These are phyloP conservation scores for Mucor piriformis DNA, from an alignment of 371 early-diverging fungal species.

Conservation along the genomic window DNA sequence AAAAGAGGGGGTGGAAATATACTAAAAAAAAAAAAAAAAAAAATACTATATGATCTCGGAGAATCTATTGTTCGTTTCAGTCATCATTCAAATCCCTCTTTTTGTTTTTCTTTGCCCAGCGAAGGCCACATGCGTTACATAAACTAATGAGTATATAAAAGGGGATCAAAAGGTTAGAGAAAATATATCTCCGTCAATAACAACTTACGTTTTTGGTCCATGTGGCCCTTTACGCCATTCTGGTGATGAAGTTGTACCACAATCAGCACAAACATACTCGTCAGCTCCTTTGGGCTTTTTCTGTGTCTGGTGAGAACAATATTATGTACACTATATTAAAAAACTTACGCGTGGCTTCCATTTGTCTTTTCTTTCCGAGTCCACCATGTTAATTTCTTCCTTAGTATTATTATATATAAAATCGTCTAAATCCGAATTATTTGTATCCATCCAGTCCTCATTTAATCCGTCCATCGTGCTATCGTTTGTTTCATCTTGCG, in stretches of 20 bases:
- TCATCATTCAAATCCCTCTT: conserved; percentile 31
- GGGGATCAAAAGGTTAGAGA: neutral
- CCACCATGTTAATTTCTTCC: conserved; percentile 1
- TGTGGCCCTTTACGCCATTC: conserved; percentile 84
- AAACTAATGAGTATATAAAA: conserved; percentile 20
- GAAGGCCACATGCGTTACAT: conserved; percentile 57
- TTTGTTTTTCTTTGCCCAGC: conserved; percentile 43
- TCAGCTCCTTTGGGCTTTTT: conserved; percentile 44
- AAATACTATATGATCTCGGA: neutral
- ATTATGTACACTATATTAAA: neutral
- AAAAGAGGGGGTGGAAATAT: conserved; percentile 1
- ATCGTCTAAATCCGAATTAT: conserved; percentile 6
- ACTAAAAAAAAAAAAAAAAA: conserved; percentile 5
- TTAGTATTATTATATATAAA: conserved; percentile 1
- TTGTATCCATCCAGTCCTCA: conserved; percentile 14
- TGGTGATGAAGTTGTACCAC: conserved; percentile 77
- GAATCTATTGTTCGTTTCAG: conserved; percentile 14
- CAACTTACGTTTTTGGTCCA: conserved; percentile 62
- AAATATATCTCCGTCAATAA: conserved; percentile 3
- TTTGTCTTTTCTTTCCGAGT: conserved; percentile 25
- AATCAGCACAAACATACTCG: conserved; percentile 55
- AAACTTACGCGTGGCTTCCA: conserved; percentile 29
- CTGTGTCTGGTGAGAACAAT: neutral
- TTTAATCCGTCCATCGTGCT: neutral
- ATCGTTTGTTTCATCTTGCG: conserved; percentile 1